Percentiles rank a stretch among this genome's conserved stretches.
These are phyloP conservation scores for Russula abietina DNA, from an alignment of 768 basidiomycete species.

Conservation along the genomic window DNA sequence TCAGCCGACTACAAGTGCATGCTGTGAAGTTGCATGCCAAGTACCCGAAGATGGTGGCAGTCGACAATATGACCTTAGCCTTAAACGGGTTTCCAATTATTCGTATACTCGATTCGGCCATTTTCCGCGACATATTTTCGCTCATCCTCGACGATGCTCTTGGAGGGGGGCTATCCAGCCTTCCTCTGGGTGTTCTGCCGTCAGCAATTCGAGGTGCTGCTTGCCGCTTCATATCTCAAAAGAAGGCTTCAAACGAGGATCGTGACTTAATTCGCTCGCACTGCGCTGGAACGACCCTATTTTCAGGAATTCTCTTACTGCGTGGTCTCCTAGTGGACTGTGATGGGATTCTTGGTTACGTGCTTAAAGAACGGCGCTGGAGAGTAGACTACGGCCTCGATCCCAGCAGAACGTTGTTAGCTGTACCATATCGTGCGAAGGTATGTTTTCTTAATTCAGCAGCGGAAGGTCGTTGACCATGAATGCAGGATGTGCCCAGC, in stretches of 20 bases:
- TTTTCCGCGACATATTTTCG: background rate
- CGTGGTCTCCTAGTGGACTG: constrained; percentile 39
- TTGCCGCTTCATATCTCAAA: constrained; percentile 4
- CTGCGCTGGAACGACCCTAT: constrained; percentile 23
- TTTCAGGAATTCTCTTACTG: constrained; percentile 38
- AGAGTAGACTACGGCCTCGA: constrained; percentile 49
- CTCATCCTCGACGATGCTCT: constrained; percentile 8
- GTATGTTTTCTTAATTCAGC: background rate
- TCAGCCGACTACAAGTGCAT: constrained; percentile 31
- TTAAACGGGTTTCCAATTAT: constrained; percentile 5
- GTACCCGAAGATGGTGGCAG: background rate
- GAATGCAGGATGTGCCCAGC: constrained; percentile 39
- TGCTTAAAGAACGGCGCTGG: constrained; percentile 40
- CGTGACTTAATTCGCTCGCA: background rate
- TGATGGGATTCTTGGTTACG: constrained; percentile 36
- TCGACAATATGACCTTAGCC: background rate
- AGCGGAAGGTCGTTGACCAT: background rate
- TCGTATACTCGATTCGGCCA: background rate
- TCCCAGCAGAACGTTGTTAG: constrained; percentile 38
- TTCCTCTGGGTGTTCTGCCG: constrained; percentile 3
- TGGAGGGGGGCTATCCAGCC: background rate
- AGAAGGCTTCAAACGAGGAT: background rate
- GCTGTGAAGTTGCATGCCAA: background rate
- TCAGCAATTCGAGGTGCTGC: background rate
- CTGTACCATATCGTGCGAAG: constrained; percentile 49